Base-by-base conservation (phyloP, 805 yeast genomes). In the Candida parachauliodes region DNA sequence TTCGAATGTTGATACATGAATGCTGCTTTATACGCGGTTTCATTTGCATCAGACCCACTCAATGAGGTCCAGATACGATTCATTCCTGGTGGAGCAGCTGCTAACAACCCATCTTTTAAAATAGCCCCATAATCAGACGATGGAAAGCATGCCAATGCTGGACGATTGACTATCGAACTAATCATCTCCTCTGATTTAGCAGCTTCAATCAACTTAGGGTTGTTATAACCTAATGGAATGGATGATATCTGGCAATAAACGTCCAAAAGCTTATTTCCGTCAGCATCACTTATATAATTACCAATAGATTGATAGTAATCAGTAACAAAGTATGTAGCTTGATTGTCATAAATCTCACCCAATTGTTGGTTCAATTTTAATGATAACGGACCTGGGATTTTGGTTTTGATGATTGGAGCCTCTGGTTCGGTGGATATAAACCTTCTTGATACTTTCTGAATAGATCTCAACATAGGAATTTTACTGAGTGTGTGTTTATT, bases 11-110 rank as follows among this genome's bases (percentile, higher is more conserved):
- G 77, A 55, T 74, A 77, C 76, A 80, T 78, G 53, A 78, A 78
- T 1, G 83, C 85, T 11, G 87, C 87, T 50, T 80, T 80, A 60
- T 70, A 79, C 1, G 87, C 87, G 42, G 79, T 69, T 54, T 80
- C 87, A 47, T 80, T 80, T 37, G 86, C 86, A 56, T 76, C 79
- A 2, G 86, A 78, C 33, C 87, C 86, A 12, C 81, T 70, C 34
- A 77, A 67, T 7, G 82, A 81, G 12, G 84, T 77, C 81, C 84
- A 78, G 15, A 80, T 76, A 44, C 71, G 65, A 39, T 60, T 57
- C 55, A 74, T 71, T 9, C 84, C 84, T 38, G 73, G 69, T 38
- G 86, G 87, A 25, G 86, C 85, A 36, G 78, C 81, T 18, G 77
- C 72, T 46, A 80, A 62, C 30, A 79, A 62, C 10, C 76, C 73